Evolutionary conservation across 2,329 filamentous ascomycete species (phyloP).

Genomic region (Whalleya microplaca): DNA sequence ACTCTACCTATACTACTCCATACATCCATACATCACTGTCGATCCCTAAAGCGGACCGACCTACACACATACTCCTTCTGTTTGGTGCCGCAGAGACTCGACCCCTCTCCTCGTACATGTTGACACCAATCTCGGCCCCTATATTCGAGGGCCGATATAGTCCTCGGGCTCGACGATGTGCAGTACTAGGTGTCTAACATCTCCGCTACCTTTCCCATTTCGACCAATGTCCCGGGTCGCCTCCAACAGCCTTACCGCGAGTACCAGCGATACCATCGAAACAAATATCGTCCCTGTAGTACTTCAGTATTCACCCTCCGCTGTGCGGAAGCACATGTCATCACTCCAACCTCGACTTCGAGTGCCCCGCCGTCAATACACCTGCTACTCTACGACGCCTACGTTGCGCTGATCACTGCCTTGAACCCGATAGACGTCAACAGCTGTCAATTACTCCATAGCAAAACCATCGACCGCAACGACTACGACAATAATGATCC

Average conservation of each 20-base stretch:
- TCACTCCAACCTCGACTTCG: constrained; percentile 1
- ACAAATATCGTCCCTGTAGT: constrained; percentile 21
- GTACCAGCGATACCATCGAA: constrained; percentile 12
- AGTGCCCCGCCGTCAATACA: background rate
- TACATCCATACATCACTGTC: constrained; percentile 15
- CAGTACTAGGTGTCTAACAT: constrained; percentile 20
- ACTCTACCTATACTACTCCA: constrained; percentile 9
- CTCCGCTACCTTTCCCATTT: constrained; percentile 28
- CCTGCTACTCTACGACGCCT: constrained; percentile 8
- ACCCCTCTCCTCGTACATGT: constrained; percentile 18
- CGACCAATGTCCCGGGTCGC: constrained; percentile 22
- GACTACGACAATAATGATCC: constrained; percentile 8
- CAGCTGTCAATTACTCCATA: background rate
- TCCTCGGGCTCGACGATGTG: constrained; percentile 22
- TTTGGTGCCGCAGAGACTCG: background rate
- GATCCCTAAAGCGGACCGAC: constrained; percentile 12
- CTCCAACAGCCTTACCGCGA: constrained; percentile 25
- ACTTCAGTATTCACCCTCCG: constrained; percentile 16
- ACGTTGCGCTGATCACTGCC: background rate
- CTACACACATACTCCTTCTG: background rate
- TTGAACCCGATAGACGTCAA: background rate
- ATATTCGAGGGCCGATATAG: constrained; percentile 21
- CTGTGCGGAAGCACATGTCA: constrained; percentile 18
- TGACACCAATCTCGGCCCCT: constrained; percentile 9
- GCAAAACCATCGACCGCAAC: background rate